These are phyloP conservation scores for grape (Vitis vinifera) DNA, from an alignment of 164 flowering plant species.

Conservation along the genomic window DNA sequence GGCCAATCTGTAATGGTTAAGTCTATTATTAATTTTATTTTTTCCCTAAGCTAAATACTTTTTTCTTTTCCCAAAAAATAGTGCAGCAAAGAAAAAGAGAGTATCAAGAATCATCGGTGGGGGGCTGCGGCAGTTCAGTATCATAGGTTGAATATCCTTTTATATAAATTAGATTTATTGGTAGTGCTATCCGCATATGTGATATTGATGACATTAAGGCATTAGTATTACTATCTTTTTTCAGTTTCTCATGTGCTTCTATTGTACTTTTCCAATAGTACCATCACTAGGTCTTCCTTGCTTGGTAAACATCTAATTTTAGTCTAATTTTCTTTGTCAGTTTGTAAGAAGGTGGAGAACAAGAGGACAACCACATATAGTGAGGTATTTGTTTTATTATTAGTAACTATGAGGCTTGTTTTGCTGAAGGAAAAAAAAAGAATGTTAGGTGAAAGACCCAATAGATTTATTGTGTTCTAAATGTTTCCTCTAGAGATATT, in stretches of 20 bases:
- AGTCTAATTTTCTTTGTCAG: slow-evolving; percentile 10
- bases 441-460: not conserved
- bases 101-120: slow-evolving; percentile 11
- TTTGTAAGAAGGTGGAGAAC: slow-evolving; percentile 32
- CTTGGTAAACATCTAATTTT: slow-evolving; percentile 1
- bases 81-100: slow-evolving; percentile 3
- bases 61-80: not conserved
- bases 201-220: not conserved
- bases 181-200: not conserved
- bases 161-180: not conserved
- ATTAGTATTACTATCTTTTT: not conserved
- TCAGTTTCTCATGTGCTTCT: not conserved
- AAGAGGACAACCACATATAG: slow-evolving; percentile 33
- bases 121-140: slow-evolving; percentile 27
- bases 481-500: not conserved
- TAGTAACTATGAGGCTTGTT: too few species aligned
- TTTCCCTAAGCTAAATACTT: not conserved
- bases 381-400: slow-evolving; percentile 19
- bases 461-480: not conserved
- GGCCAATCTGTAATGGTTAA: too few species aligned
- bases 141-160: slow-evolving; percentile 11
- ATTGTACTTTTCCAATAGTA: not conserved
- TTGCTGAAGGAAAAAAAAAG: not conserved
- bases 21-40: not conserved
- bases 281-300: not conserved